A percentile compares a stretch with the other conserved stretches of the same genome.
These are phyloP conservation scores for Apiospora saccharicola DNA, from an alignment of 2,329 filamentous ascomycete genomes.

Conservation along the genomic window DNA sequence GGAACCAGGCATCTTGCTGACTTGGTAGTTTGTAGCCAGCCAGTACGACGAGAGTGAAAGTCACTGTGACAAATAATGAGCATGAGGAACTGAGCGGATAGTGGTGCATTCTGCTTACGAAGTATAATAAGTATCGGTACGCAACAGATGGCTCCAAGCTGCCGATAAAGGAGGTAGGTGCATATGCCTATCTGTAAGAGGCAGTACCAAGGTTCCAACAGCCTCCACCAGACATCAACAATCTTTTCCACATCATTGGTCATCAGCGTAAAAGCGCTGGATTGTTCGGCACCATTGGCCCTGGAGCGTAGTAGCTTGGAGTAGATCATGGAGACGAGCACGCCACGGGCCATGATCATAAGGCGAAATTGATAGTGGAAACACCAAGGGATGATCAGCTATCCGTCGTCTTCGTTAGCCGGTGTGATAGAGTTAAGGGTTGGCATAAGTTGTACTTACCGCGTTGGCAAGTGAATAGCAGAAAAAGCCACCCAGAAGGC, in stretches of 20 bases:
- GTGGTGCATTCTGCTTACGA: too few species aligned
- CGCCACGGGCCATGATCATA: slow-evolving; percentile 23
- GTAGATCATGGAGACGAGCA: slow-evolving; percentile 25
- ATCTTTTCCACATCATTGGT: slow-evolving; percentile 25
- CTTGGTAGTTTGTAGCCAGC: slow-evolving; percentile 14
- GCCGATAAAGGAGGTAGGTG: slow-evolving; percentile 26
- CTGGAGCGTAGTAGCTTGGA: slow-evolving; percentile 21
- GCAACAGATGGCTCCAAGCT: slow-evolving; percentile 26
- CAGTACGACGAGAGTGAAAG: slow-evolving; percentile 22
- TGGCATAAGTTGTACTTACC: slow-evolving; percentile 12
- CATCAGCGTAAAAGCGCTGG: slow-evolving; percentile 22
- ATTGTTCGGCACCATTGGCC: not conserved
- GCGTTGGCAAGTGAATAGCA: slow-evolving; percentile 16
- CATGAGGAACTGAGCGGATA: too few species aligned
- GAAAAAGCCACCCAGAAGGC: slow-evolving; percentile 25
- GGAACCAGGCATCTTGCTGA: slow-evolving; percentile 25
- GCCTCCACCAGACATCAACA: slow-evolving; percentile 24
- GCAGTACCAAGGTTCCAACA: slow-evolving; percentile 24
- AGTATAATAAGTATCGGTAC: slow-evolving; percentile 25
- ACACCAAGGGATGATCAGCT: slow-evolving; percentile 24
- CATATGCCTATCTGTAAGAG: slow-evolving; percentile 22
- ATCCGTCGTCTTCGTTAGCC: slow-evolving; percentile 2
- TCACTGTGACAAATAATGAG: not conserved
- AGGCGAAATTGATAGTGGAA: slow-evolving; percentile 24
- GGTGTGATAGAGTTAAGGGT: not conserved